These are phyloP conservation scores for Lomentospora prolificans DNA, from an alignment of 2,329 filamentous ascomycete genomes.

Conservation along the genomic window DNA sequence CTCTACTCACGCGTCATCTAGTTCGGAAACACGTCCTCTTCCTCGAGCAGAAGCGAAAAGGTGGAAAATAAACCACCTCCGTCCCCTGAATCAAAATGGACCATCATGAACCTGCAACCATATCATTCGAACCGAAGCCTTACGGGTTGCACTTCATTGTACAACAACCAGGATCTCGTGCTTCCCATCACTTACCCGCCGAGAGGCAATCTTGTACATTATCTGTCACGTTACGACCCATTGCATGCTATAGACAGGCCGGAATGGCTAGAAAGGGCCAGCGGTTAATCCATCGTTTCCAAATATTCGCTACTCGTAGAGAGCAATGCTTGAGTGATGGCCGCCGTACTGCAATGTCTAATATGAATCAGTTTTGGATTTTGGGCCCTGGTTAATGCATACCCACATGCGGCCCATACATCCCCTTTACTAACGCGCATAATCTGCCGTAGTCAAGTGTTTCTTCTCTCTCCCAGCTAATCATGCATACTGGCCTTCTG, in stretches of 20 bases:
- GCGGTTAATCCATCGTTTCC: background rate
- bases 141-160: background rate
- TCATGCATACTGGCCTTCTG: too few species aligned
- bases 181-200: background rate
- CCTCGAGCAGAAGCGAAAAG: conserved; percentile 79
- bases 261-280: background rate
- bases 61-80: conserved; percentile 32
- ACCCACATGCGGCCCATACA: too few species aligned
- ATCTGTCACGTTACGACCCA: conserved; percentile 17
- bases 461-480: too few species aligned
- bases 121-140: background rate
- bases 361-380: too few species aligned
- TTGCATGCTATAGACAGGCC: conserved; percentile 9
- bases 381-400: too few species aligned
- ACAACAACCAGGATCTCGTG: background rate
- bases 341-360: too few species aligned
- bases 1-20: too few species aligned
- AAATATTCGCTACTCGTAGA: background rate
- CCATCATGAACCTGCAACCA: background rate
- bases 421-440: too few species aligned
- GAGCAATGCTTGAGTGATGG: too few species aligned
- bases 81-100: conserved; percentile 1
- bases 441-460: too few species aligned
- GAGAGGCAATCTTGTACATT: conserved; percentile 10
- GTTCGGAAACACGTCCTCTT: conserved; percentile 95